Evolutionary conservation across 352 stramenopile species (phyloP), one percentile per base, ranked within the genome.

Genomic region (Phytophthora hybrid): DNA sequence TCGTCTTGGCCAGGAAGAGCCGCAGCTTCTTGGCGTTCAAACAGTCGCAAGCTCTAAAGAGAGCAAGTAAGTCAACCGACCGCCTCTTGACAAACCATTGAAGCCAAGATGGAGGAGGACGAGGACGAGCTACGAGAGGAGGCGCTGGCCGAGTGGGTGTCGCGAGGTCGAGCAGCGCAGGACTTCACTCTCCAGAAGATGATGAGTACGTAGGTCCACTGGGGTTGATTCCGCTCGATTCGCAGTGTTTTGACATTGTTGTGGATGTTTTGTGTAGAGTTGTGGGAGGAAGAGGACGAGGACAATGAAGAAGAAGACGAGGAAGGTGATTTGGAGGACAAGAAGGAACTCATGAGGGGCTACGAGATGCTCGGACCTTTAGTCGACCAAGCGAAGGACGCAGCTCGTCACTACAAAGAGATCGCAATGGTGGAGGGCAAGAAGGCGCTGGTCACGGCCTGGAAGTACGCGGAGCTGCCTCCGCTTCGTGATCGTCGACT

Each of bases 171-270:
- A 51, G 54, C 73, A 5, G 78, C 85, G 29, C 80, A 84, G 53
- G 88, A 94, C 54, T 95, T 93, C 47, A 88, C 85, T 0, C 90
- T 93, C 79, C 82, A 84, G 3, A 93, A 93, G 71, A 95, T 95
- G 87, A 67, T 87, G 11, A 81, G 86, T 93, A 55, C 34, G 85
- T 76, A 10, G 0, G 29, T 31, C 29, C 29, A 31, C 4, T 31
- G 29, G 4, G 29, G 29, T 31, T 31, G 29, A 7, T 31, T 31
- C 29, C 29, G 29, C 29, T 31, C 29, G 29, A 31, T 31, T 32
- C 53, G 19, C 23, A 44, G 46, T 41, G 13, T 16, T 29, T 23
- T 29, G 11, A 39, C 18, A 31, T 34, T 13, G 54, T 16, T 54
- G 16, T 56, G 5, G 16, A 55, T 49, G 14, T 60, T 62, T 29